These are phyloP conservation scores for Zizania palustris DNA, from an alignment of 202 grass and related monocot genomes.

Conservation along the genomic window DNA sequence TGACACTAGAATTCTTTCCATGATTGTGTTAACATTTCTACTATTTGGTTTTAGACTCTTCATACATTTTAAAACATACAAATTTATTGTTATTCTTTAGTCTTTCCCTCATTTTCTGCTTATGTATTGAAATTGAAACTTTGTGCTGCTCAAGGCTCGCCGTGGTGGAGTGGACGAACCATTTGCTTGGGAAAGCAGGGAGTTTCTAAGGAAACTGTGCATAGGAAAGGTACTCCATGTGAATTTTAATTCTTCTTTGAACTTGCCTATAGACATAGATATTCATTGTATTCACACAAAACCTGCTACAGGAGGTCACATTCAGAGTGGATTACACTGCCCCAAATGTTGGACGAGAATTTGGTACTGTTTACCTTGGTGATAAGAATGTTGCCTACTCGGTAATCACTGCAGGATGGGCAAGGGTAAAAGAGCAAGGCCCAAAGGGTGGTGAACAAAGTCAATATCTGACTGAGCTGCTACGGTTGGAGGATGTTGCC, in stretches of 20 bases:
- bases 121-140: slow-evolving; percentile 38
- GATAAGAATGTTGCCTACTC: slow-evolving; percentile 84
- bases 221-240: slow-evolving; percentile 84
- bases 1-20: neutral
- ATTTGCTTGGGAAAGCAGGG: slow-evolving; percentile 97
- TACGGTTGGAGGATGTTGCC: slow-evolving; percentile 78
- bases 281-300: slow-evolving; percentile 7
- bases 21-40: neutral
- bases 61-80: neutral
- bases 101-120: neutral
- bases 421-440: slow-evolving; percentile 88
- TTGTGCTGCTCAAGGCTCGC: slow-evolving; percentile 69
- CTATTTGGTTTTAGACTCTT: neutral
- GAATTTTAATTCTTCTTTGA: slow-evolving; percentile 8
- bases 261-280: neutral
- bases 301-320: slow-evolving; percentile 67
- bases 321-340: slow-evolving; percentile 91
- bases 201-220: slow-evolving; percentile 83
- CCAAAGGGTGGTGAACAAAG: slow-evolving; percentile 77
- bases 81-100: neutral
- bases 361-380: slow-evolving; percentile 84
- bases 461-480: slow-evolving; percentile 64
- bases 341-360: slow-evolving; percentile 88
- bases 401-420: slow-evolving; percentile 90
- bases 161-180: slow-evolving; percentile 84